Evolutionary conservation across 1,284 basidiomycete species (phyloP), one percentile per base, ranked within the genome.

Genomic region (Coriolopsis trogii): DNA sequence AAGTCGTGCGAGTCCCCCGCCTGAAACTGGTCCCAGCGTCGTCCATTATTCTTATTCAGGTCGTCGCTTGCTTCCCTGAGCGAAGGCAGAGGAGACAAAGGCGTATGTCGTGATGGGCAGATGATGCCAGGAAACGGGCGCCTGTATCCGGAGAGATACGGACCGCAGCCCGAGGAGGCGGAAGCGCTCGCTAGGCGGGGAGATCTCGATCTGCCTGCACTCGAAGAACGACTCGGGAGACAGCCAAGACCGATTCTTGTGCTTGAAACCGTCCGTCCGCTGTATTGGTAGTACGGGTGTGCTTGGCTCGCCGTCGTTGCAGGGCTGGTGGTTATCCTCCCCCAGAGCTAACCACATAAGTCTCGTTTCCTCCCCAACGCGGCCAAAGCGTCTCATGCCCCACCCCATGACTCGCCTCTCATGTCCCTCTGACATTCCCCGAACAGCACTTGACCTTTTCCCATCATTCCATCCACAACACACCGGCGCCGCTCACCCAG

Each of bases 351-450:
- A 26, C 46, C 41, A 39, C 13, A 44, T 28, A 0, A 2, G 46
- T 40, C 33, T 21, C 1, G 3, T n/a, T 9, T 8, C 13, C 16
- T 28, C 23, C 39, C 46, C n/a, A 10, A 41, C 38, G 15, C 4
- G 24, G 51, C 41, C 38, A n/a, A 36, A 15, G 41, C 51, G 41
- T 15, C 23, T 38, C 26, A 4, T 9, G 3, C 21, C 8, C 13
- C 33, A 29, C 48, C 53, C 48, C 53, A 55, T 55, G 53, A 55
- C 48, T 13, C n/a, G n/a, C n/a, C n/a, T n/a, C n/a, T n/a, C n/a
- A n/a, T n/a, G 31, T 25, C 44, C 53, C 30, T 46, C 53, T 50
- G 48, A 49, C 52, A 33, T 23, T 24, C 4, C 21, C 25, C 28
- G 43, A 38, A 38, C 2, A 20, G 39, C 52, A 50, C 52, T 54